Evolutionary conservation across 495 filamentous ascomycete species (phyloP).

Genomic region (Sporormia fimetaria): DNA sequence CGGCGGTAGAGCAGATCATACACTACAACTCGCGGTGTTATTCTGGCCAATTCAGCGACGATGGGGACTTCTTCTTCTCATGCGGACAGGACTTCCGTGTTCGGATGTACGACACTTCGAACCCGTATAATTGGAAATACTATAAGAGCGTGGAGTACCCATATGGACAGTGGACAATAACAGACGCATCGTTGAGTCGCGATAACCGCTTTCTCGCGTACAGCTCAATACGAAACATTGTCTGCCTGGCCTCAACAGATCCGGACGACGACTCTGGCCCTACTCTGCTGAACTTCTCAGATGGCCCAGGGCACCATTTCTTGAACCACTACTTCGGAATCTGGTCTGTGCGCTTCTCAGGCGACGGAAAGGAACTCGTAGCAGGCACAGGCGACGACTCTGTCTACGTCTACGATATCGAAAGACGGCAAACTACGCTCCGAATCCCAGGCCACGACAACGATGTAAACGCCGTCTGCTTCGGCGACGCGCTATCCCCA

Average conservation of each 20-base stretch:
- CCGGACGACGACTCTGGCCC: conserved; percentile 70
- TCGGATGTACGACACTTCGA: conserved; percentile 94
- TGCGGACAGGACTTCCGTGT: conserved; percentile 87
- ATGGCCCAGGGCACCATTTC: conserved; percentile 35
- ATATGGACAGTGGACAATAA: conserved; percentile 87
- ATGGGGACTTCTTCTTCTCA: conserved; percentile 97
- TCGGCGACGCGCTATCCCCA: conserved; percentile 76
- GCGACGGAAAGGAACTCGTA: conserved; percentile 82
- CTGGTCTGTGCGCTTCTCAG: conserved; percentile 86
- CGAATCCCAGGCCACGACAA: conserved; percentile 66
- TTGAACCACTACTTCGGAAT: conserved; percentile 38
- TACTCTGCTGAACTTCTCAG: conserved; percentile 60
- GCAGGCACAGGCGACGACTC: conserved; percentile 70
- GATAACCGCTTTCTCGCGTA: conserved; percentile 89
- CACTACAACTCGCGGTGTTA: conserved; percentile 78
- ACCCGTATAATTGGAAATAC: conserved; percentile 89
- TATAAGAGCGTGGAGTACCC: conserved; percentile 87
- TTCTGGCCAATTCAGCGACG: conserved; percentile 91
- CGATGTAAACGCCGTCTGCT: conserved; percentile 96
- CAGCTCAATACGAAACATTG: conserved; percentile 67
- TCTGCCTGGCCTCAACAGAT: conserved; percentile 78
- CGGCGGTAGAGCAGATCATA: conserved; percentile 74
- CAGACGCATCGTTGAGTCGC: conserved; percentile 81
- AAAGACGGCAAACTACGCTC: conserved; percentile 59
- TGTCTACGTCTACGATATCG: conserved; percentile 90